Percentiles rank a stretch among this genome's conserved stretches.
Conservation (phyloP, 495 filamentous ascomycete genomes). For the Cairneyella variabilis region DNA sequence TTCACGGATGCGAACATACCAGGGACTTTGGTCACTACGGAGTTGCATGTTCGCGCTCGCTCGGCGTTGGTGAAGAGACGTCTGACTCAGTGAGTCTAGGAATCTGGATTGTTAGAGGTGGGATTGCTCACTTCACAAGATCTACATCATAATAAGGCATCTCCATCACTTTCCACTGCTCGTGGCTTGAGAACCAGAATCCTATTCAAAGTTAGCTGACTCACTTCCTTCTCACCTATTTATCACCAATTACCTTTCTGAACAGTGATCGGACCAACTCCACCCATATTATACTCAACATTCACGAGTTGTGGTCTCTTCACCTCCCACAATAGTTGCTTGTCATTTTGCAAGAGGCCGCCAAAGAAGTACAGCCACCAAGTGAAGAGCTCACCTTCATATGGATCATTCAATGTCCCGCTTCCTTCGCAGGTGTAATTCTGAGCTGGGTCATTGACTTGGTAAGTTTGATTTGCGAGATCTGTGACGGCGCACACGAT, state of each 20-base stretch:
- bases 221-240: too few relatives aligned
- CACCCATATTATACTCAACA: conserved; percentile 29
- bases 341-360: conserved; percentile 26
- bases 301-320: conserved; percentile 33
- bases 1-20: conserved; percentile 37
- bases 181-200: conserved; percentile 35
- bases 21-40: conserved; percentile 26
- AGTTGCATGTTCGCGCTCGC: conserved; percentile 35
- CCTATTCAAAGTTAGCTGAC: conserved; percentile 16
- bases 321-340: conserved; percentile 26
- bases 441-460: conserved; percentile 26
- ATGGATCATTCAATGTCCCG: conserved; percentile 30
- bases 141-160: conserved; percentile 35
- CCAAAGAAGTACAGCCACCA: conserved; percentile 36
- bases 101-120: neutral
- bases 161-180: conserved; percentile 36
- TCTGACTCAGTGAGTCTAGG: conserved; percentile 5
- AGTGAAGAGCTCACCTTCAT: conserved; percentile 35
- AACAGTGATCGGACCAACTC: conserved; percentile 33
- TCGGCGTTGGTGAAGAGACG: conserved; percentile 32
- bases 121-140: conserved; percentile 25
- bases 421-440: conserved; percentile 28
- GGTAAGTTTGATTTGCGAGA: conserved; percentile 27
- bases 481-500: conserved; percentile 30
- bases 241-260: conserved; percentile 27